Evolutionary conservation across 73 alveolate species (phyloP).

Genomic region (Tetrahymena elliotti): DNA sequence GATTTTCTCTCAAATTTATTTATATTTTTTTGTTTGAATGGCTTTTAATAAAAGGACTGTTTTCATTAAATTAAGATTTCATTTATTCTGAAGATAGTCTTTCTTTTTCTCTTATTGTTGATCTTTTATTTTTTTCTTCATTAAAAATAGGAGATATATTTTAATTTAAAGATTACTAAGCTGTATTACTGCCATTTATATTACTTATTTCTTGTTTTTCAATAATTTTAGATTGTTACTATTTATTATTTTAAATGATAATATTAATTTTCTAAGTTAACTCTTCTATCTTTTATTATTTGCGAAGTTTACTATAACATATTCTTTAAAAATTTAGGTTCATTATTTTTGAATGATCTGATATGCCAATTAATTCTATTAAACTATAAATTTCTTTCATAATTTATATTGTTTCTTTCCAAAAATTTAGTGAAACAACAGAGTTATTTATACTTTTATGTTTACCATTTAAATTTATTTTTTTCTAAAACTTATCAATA

Average conservation of each 20-base stretch:
- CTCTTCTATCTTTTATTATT: not conserved
- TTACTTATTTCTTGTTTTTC: not conserved
- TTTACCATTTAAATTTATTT: not conserved
- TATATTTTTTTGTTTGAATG: no score
- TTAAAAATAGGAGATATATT: no score
- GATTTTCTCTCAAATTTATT: not conserved
- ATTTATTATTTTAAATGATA: no score
- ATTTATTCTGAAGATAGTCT: no score
- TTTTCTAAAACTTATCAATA: not conserved
- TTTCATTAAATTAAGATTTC: not conserved
- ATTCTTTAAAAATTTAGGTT: not conserved
- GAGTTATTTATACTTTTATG: not conserved
- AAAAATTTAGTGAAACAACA: not conserved
- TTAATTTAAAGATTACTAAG: no score
- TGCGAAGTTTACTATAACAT: not conserved
- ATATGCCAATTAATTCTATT: not conserved
- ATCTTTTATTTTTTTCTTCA: not conserved
- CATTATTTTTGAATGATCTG: not conserved
- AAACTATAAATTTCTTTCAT: not conserved
- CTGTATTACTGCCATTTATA: not conserved
- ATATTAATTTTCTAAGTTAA: no score
- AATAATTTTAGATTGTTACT: no score
- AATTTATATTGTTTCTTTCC: not conserved
- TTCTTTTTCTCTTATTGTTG: not conserved
- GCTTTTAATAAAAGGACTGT: not conserved